Conservation (phyloP, 805 yeast genomes). For the Kuraishia piskuri region DNA sequence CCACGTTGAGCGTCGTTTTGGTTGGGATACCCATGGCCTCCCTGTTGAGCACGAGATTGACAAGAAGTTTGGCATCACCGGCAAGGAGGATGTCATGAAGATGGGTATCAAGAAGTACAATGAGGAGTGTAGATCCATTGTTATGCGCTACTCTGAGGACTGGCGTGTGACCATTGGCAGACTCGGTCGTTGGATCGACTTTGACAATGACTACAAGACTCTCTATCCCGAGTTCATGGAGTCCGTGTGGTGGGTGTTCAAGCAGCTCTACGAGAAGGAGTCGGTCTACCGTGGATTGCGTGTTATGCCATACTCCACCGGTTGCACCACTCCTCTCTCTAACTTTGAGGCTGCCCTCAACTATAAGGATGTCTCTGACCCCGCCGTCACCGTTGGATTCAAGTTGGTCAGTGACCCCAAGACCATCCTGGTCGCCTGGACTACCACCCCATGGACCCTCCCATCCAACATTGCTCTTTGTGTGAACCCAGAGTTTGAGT, state of each 20-base stretch:
- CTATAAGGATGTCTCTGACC: constrained; percentile 95
- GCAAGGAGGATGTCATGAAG: constrained; percentile 89
- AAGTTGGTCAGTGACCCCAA: constrained; percentile 72
- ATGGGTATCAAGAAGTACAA: constrained; percentile 94
- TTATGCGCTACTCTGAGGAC: constrained; percentile 92
- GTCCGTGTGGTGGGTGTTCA: constrained; percentile 98
- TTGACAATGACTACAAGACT: constrained; percentile 96
- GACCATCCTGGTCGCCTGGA: constrained; percentile 91
- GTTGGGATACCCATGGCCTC: constrained; percentile 99
- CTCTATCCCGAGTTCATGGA: constrained; percentile 96
- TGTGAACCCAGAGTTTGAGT: constrained; percentile 86
- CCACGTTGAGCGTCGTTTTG: constrained; percentile 94
- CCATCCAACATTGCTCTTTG: constrained; percentile 91
- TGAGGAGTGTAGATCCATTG: constrained; percentile 91
- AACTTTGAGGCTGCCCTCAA: constrained; percentile 98
- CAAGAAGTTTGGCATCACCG: constrained; percentile 88
- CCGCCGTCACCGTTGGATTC: constrained; percentile 91
- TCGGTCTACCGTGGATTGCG: constrained; percentile 91
- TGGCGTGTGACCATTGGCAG: constrained; percentile 94
- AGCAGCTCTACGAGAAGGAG: constrained; percentile 74
- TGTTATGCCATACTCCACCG: constrained; percentile 99
- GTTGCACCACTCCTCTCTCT: constrained; percentile 90
- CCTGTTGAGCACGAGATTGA: constrained; percentile 99
- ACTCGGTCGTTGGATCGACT: constrained; percentile 98
- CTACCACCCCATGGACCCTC: constrained; percentile 99